Base-by-base conservation (phyloP, 1,139 yeast genomes). In the Scheffersomyces illinoinensis region DNA sequence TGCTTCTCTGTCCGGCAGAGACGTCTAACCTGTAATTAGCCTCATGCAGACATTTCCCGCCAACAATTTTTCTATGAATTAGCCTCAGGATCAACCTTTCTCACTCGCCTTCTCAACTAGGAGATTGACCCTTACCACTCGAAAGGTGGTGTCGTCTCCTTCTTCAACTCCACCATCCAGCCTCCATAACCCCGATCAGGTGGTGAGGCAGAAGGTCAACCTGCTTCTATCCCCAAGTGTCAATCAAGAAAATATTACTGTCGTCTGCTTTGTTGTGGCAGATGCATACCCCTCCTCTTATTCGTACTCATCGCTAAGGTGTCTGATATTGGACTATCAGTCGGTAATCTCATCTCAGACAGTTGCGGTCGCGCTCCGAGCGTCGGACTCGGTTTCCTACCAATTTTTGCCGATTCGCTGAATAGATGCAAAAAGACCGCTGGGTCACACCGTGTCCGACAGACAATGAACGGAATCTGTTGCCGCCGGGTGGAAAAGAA, bases 321-420 rank as follows among this genome's bases (percentile, higher is more conserved):
- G 67, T 17, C 62, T 64, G 62, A 68, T 64, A 50, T 67, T 66
- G 43, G 67, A 55, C 39, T 54, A 57, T 1, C 48, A 43, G 5
- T 55, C 52, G 4, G 50, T 53, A 5, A 47, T 33, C 43, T 33
- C 17, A 33, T 7, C 43, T 33, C 43, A 33, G 43, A 33, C 43
- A 33, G 14, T 33, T 5, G 43, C 43, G 43, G 43, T 14, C 43
- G 43, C 43, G 4, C 43, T 33, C 43, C 43, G 43, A 33, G 17
- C 2, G 14, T 33, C 43, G 14, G 43, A 12, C 17, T 33, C 43
- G 17, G 43, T 14, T 4, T 33, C 17, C 17, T 12, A 33, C 14
- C 4, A 33, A 14, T 14, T 33, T 33, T 33, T 4, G 43, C 43
- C 43, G 43, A 33, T 14, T 33, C 17, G 43, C 43, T 17, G 43